These are phyloP conservation scores for Carex cristatella DNA, from an alignment of 176 grass and related monocot genomes.

Conservation along the genomic window DNA sequence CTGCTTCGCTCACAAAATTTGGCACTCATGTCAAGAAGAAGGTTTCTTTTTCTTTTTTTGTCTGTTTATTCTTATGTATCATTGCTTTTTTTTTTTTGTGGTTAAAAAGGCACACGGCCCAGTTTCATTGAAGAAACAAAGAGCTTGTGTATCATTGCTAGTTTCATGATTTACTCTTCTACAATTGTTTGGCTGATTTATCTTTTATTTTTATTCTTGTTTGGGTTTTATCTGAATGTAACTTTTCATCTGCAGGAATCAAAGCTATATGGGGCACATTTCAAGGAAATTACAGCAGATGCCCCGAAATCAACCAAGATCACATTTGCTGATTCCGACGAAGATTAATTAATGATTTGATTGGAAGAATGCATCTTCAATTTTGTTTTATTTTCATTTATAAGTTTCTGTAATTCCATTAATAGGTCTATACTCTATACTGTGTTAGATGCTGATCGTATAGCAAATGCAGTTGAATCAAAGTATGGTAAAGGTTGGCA, in stretches of 20 bases:
- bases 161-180: background rate
- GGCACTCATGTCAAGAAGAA: conserved; percentile 99
- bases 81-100: background rate
- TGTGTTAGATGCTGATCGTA: background rate
- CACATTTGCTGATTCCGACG: conserved; percentile 73
- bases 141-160: background rate
- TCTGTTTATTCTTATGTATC: conserved; percentile 1
- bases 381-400: background rate
- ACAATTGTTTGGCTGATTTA: background rate
- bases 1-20: conserved; percentile 75
- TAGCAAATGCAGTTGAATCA: background rate
- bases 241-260: conserved; percentile 55
- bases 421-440: background rate
- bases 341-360: conserved; percentile 41
- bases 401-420: background rate
- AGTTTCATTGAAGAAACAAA: too few relatives aligned
- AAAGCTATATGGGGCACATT: conserved; percentile 84
- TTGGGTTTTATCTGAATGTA: background rate
- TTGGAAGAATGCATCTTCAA: background rate
- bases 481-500: background rate
- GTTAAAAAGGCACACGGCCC: too few relatives aligned
- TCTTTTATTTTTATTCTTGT: conserved; percentile 5
- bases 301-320: conserved; percentile 97
- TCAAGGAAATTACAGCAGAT: conserved; percentile 78
- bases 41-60: conserved; percentile 37